A percentile compares a stretch with the other conserved stretches of the same genome.
phyloP scores from a whole-genome alignment of 1,284 basidiomycete species.

The Trametes versicolor region DNA sequence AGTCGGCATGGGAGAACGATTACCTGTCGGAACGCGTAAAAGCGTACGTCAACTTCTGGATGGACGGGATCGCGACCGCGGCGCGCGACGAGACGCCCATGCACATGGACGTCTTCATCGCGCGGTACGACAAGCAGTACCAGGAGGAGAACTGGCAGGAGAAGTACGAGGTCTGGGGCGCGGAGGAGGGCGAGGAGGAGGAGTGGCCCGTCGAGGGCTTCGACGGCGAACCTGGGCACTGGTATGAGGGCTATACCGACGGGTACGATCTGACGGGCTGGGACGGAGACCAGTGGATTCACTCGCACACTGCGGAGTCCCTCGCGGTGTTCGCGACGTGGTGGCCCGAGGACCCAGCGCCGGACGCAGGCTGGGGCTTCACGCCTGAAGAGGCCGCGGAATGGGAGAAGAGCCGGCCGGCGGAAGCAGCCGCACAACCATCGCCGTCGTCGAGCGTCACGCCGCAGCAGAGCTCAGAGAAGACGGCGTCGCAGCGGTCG shows the following conservation, averaged over 20 bases:
- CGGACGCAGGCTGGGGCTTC: constrained; percentile 9
- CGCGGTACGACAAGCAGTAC: constrained; percentile 39
- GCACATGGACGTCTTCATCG: constrained; percentile 60
- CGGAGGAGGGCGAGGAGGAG: constrained; percentile 16
- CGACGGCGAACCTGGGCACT: constrained; percentile 20
- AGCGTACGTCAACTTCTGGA: constrained; percentile 61
- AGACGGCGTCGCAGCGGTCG: not conserved
- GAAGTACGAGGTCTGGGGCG: constrained; percentile 14
- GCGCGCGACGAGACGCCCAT: constrained; percentile 58
- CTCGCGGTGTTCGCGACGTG: not conserved
- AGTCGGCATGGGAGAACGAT: constrained; percentile 57
- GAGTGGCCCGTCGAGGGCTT: constrained; percentile 18
- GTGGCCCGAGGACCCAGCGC: constrained; percentile 16
- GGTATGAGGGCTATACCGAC: constrained; percentile 21
- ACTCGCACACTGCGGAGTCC: constrained; percentile 4
- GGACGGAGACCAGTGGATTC: not conserved
- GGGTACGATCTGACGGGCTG: constrained; percentile 2
- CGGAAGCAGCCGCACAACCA: not conserved
- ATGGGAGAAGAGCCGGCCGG: constrained; percentile 1
- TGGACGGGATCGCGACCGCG: constrained; percentile 59
- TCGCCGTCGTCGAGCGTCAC: constrained; percentile 14
- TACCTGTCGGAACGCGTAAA: constrained; percentile 53
- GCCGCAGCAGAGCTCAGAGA: constrained; percentile 2
- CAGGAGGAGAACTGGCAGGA: constrained; percentile 30
- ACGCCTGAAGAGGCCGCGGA: not conserved